Percentiles rank a stretch among this genome's conserved stretches.
Conservation (phyloP, 108 stramenopile species). For the Chaetoceros tenuissimus region DNA sequence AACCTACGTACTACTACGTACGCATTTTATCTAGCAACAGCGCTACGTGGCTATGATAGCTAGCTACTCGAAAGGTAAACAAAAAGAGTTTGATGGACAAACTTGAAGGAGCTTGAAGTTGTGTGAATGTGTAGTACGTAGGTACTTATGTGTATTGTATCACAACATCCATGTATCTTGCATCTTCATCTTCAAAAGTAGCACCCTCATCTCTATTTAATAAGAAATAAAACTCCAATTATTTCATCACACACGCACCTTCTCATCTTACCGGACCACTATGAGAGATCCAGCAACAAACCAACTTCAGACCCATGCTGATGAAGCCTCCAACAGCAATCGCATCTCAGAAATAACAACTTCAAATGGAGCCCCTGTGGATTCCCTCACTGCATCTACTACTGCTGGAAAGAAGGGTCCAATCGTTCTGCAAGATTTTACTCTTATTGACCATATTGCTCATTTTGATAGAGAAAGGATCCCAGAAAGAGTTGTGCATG, state of each 20-base stretch:
- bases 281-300: background rate
- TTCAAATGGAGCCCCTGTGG: conserved; percentile 16
- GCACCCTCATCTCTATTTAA: background rate
- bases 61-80: no score
- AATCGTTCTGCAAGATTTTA: conserved; percentile 46
- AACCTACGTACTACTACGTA: no score
- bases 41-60: no score
- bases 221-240: background rate
- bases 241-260: background rate
- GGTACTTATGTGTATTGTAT: no score
- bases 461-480: conserved; percentile 67
- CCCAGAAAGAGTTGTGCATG: conserved; percentile 66
- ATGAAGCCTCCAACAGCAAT: background rate
- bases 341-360: background rate
- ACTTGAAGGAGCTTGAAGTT: no score
- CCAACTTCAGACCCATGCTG: background rate
- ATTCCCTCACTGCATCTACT: conserved; percentile 17
- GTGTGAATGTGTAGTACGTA: no score
- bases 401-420: conserved; percentile 27
- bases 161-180: background rate
- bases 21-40: no score
- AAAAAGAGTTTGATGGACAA: no score
- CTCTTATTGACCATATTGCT: conserved; percentile 45
- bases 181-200: background rate
- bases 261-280: background rate